phyloP scores from a whole-genome alignment of 108 stramenopile genomes.

The Nitzschia sp. region DNA sequence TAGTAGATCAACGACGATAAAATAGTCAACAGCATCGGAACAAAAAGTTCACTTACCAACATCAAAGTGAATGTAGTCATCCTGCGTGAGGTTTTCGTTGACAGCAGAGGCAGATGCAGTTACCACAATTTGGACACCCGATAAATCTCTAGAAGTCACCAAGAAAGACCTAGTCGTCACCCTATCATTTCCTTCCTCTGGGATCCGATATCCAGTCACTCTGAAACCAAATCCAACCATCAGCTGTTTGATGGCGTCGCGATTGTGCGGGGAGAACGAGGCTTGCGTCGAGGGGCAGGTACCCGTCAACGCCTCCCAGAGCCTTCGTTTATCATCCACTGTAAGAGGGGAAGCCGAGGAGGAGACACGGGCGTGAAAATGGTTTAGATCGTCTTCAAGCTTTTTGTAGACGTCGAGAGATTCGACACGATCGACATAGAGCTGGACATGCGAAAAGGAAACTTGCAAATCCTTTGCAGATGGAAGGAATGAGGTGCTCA shows the following conservation, averaged over 20 bases:
- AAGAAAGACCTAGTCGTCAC: conserved; percentile 53
- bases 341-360: not conserved
- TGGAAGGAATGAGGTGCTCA: not conserved
- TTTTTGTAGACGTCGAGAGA: conserved; percentile 61
- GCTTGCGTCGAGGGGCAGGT: not conserved
- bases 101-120: conserved; percentile 28
- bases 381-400: conserved; percentile 53
- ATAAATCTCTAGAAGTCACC: conserved; percentile 74
- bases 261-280: conserved; percentile 52
- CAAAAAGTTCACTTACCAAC: conserved; percentile 21
- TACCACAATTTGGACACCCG: conserved; percentile 79
- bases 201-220: conserved; percentile 59
- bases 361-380: conserved; percentile 22
- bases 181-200: conserved; percentile 11
- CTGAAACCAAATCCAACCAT: conserved; percentile 84
- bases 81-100: not conserved
- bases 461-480: not conserved
- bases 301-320: conserved; percentile 14
- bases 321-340: not conserved
- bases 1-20: conserved; percentile 31
- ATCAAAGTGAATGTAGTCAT: conserved; percentile 55
- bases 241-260: conserved; percentile 79
- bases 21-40: not conserved
- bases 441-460: conserved; percentile 78
- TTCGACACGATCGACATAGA: conserved; percentile 63